These are phyloP conservation scores for Biancaea sappan DNA, from an alignment of 306 rosid genomes.

Conservation along the genomic window DNA sequence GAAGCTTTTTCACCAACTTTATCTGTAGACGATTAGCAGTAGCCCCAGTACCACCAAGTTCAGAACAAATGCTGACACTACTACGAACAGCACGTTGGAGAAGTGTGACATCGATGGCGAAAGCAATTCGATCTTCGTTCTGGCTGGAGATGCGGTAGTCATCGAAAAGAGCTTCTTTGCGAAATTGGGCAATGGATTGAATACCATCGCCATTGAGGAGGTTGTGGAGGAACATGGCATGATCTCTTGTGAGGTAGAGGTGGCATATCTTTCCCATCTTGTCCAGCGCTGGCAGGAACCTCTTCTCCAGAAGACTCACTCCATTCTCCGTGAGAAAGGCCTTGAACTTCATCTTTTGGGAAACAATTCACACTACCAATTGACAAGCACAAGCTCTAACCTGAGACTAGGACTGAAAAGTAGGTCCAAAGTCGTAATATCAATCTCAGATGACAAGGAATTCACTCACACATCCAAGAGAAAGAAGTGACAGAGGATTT, in stretches of 20 bases:
- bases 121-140: constrained; percentile 86
- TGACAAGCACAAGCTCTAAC: too few relatives aligned
- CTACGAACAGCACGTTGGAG: constrained; percentile 92
- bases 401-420: too few relatives aligned
- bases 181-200: constrained; percentile 85
- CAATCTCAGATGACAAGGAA: too few relatives aligned
- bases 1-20: constrained; percentile 80
- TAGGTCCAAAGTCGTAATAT: too few relatives aligned
- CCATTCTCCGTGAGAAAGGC: constrained; percentile 81
- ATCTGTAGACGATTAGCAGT: constrained; percentile 70
- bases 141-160: constrained; percentile 87
- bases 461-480: too few relatives aligned
- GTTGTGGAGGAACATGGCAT: constrained; percentile 83
- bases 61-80: constrained; percentile 72
- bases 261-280: constrained; percentile 77
- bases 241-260: constrained; percentile 72
- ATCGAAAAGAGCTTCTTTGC: constrained; percentile 71
- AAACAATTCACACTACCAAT: neutral
- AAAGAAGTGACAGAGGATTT: too few relatives aligned
- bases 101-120: constrained; percentile 76
- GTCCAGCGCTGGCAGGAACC: constrained; percentile 85
- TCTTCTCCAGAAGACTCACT: constrained; percentile 66
- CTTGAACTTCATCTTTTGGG: constrained; percentile 74
- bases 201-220: constrained; percentile 86
- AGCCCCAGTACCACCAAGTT: constrained; percentile 53